phyloP scores from a whole-genome alignment of 164 flowering plant genomes.

The Aristolochia californica region DNA sequence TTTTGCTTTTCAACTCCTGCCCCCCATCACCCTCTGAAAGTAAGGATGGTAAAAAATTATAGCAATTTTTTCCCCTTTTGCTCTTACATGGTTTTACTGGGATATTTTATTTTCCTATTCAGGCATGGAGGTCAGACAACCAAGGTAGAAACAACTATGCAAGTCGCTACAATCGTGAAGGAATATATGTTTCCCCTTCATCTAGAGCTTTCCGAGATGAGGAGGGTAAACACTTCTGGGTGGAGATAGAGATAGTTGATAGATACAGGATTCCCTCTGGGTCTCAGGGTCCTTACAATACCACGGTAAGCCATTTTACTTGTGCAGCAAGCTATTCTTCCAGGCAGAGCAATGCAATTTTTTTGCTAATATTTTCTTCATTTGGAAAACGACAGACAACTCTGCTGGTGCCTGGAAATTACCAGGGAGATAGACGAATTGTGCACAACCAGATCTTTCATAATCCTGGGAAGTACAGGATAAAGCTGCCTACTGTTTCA shows the following conservation, averaged over 20 bases:
- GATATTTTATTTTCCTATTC: neutral
- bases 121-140: conserved; percentile 86
- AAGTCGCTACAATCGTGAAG: conserved; percentile 57
- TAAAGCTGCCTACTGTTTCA: conserved; percentile 76
- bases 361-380: neutral
- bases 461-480: conserved; percentile 55
- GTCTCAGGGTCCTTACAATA: conserved; percentile 84
- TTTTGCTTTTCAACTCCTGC: conserved; percentile 96
- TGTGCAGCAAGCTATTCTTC: no score
- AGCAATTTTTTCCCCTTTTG: neutral
- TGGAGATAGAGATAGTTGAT: conserved; percentile 89
- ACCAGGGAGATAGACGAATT: conserved; percentile 84
- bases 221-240: conserved; percentile 95
- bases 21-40: conserved; percentile 94
- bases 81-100: neutral
- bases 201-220: conserved; percentile 95
- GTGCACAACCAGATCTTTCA: conserved; percentile 50
- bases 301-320: conserved; percentile 51
- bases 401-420: conserved; percentile 91
- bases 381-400: conserved; percentile 39
- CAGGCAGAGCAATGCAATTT: neutral
- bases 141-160: conserved; percentile 92
- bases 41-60: conserved; percentile 6
- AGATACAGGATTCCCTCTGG: conserved; percentile 73
- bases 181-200: conserved; percentile 51